phyloP scores from a whole-genome alignment of 2,329 filamentous ascomycete genomes.

The Colletotrichum godetiae region DNA sequence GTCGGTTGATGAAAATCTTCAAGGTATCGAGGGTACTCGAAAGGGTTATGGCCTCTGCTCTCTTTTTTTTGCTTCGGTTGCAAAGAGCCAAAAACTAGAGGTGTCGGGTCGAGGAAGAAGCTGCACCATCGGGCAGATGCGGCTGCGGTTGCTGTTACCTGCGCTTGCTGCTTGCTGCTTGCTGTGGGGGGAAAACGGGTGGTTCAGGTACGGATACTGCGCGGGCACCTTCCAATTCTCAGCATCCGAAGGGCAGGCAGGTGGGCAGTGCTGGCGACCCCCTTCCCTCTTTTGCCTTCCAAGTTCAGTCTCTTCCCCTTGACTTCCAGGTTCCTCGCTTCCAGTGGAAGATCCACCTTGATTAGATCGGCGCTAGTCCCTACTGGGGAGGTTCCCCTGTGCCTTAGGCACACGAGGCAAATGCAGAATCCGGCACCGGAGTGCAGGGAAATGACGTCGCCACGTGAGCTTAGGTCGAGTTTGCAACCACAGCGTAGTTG shows the following conservation, averaged over 20 bases:
- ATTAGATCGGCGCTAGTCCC: slow-evolving; percentile 25
- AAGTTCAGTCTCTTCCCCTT: slow-evolving; percentile 1
- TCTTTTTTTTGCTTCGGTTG: not conserved
- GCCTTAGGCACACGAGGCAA: slow-evolving; percentile 33
- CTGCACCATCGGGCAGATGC: slow-evolving; percentile 32
- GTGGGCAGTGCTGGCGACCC: not conserved
- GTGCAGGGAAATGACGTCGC: slow-evolving; percentile 27
- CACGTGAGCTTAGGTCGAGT: not conserved
- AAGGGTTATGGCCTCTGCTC: not conserved
- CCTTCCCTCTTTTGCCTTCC: slow-evolving; percentile 12
- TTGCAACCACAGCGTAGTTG: slow-evolving; percentile 8
- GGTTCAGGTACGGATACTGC: not conserved
- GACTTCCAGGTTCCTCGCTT: slow-evolving; percentile 5
- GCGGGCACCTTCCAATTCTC: slow-evolving; percentile 17
- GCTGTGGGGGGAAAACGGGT: slow-evolving; percentile 1
- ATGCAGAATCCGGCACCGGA: slow-evolving; percentile 8
- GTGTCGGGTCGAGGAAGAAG: slow-evolving; percentile 26
- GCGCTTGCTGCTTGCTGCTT: not conserved
- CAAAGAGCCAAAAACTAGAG: not conserved
- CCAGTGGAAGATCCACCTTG: not conserved
- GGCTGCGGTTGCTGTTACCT: slow-evolving; percentile 33
- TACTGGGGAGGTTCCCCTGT: not conserved
- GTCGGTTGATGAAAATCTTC: not conserved
- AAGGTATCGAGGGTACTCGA: not conserved
- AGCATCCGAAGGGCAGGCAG: not conserved